A percentile compares a stretch with the other conserved stretches of the same genome.
phyloP scores from a whole-genome alignment of 2,329 filamentous ascomycete genomes.

The Teratosphaeria nubilosa region DNA sequence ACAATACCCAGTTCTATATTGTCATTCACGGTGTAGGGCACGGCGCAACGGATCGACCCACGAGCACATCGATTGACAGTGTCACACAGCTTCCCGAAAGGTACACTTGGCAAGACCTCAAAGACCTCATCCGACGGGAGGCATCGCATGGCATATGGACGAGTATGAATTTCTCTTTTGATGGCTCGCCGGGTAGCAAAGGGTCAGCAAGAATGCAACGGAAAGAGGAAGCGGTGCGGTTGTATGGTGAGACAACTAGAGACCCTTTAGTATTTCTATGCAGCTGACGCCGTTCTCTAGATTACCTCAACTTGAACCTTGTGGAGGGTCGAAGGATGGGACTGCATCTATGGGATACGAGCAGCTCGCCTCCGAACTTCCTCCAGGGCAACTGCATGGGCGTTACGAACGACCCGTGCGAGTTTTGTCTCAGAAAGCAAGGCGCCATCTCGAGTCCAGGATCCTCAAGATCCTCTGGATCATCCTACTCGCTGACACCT shows the following conservation, averaged over 20 bases:
- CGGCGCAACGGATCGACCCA: background rate
- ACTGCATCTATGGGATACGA: slow-evolving; percentile 22
- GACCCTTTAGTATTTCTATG: background rate
- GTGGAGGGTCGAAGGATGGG: slow-evolving; percentile 13
- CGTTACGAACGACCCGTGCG: background rate
- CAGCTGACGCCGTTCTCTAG: slow-evolving; percentile 10
- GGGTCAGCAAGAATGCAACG: slow-evolving; percentile 17
- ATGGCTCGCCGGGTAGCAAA: slow-evolving; percentile 13
- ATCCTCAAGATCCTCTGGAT: background rate
- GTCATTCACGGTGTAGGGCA: slow-evolving; percentile 13
- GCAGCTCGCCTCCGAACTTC: slow-evolving; percentile 7
- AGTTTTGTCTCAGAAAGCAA: slow-evolving; percentile 9
- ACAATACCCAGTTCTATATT: slow-evolving; percentile 5
- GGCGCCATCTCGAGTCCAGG: slow-evolving; percentile 4
- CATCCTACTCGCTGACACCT: slow-evolving; percentile 1
- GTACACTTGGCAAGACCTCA: slow-evolving; percentile 25
- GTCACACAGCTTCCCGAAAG: slow-evolving; percentile 14
- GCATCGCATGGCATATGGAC: slow-evolving; percentile 22
- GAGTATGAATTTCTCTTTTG: slow-evolving; percentile 15
- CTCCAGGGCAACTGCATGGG: slow-evolving; percentile 16
- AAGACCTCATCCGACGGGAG: slow-evolving; percentile 20
- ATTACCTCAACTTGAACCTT: slow-evolving; percentile 14
- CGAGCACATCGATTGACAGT: background rate
- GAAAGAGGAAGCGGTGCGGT: slow-evolving; percentile 15
- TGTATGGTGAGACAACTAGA: slow-evolving; percentile 14